Percentiles rank a stretch among this genome's conserved stretches.
Conservation (phyloP, 176 grass and related monocot genomes). For the Ananas comosus region DNA sequence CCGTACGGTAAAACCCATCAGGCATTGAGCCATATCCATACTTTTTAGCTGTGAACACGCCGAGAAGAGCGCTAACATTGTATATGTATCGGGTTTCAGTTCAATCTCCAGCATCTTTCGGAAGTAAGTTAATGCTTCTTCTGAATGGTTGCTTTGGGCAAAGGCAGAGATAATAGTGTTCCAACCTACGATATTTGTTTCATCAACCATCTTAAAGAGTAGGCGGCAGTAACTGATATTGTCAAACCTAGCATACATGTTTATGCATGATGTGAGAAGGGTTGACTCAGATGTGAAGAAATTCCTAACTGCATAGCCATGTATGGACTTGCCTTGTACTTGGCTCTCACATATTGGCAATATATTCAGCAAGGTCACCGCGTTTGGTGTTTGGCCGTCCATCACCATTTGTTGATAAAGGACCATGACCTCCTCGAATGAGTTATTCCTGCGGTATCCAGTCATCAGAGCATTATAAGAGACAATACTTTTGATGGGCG, state of each 20-base stretch:
- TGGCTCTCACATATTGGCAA: conserved; percentile 40
- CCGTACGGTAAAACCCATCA: conserved; percentile 28
- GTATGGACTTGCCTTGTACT: conserved; percentile 43
- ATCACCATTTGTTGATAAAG: conserved; percentile 46
- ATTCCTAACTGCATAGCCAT: conserved; percentile 52
- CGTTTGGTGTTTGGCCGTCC: conserved; percentile 30
- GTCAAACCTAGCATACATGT: conserved; percentile 56
- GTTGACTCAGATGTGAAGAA: conserved; percentile 29
- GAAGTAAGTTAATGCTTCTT: conserved; percentile 35
- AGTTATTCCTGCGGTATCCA: conserved; percentile 45
- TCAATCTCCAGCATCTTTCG: conserved; percentile 33
- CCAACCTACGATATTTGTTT: conserved; percentile 43
- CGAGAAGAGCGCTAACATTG: conserved; percentile 44
- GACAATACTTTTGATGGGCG: conserved; percentile 25
- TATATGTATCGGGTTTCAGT: conserved; percentile 36
- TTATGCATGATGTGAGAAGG: conserved; percentile 40
- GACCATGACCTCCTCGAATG: conserved; percentile 32
- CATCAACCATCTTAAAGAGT: conserved; percentile 37
- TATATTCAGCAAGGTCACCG: conserved; percentile 49
- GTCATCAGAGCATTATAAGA: conserved; percentile 63
- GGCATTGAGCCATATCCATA: conserved; percentile 31
- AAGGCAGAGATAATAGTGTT: conserved; percentile 51
- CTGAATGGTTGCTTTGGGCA: conserved; percentile 45
- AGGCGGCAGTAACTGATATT: conserved; percentile 37
- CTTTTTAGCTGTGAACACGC: conserved; percentile 46